These are phyloP conservation scores for Kitagawia praeruptora DNA, from an alignment of 129 eudicot species.

Conservation along the genomic window DNA sequence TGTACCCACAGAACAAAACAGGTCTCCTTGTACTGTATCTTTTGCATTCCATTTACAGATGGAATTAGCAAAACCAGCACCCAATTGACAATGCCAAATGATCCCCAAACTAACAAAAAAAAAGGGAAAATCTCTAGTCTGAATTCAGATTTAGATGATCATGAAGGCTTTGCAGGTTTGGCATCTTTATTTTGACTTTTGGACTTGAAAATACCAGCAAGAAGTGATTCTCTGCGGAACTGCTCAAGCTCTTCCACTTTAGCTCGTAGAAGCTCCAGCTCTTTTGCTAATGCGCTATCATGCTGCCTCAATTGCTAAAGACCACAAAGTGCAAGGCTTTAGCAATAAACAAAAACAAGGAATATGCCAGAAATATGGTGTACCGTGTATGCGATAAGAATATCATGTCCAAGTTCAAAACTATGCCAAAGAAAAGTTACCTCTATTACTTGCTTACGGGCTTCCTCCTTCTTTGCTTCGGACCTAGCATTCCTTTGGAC, in stretches of 20 bases:
- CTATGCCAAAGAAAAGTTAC: conserved; percentile 17
- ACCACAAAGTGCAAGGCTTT: not conserved
- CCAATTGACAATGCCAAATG: conserved; percentile 5
- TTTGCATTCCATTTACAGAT: conserved; percentile 5
- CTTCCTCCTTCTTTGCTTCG: conserved; percentile 87
- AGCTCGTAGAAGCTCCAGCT: conserved; percentile 26
- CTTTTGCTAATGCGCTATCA: conserved; percentile 49
- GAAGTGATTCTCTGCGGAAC: conserved; percentile 52
- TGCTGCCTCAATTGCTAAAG: conserved; percentile 4
- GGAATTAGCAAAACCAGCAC: not conserved
- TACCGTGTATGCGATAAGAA: not conserved
- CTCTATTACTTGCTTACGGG: conserved; percentile 60
- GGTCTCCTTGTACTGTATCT: not conserved
- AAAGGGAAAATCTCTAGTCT: not conserved
- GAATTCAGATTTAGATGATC: conserved; percentile 1
- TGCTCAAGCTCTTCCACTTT: conserved; percentile 55
- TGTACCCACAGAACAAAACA: not conserved
- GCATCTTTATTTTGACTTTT: conserved; percentile 33
- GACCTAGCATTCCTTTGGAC: conserved; percentile 80
- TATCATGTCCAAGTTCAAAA: not conserved
- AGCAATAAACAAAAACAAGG: not conserved
- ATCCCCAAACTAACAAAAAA: conserved; percentile 13
- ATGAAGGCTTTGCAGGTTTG: conserved; percentile 36
- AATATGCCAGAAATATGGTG: not conserved
- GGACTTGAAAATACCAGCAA: conserved; percentile 55